Evolutionary conservation across 2,329 filamentous ascomycete species (phyloP).

Genomic region (Cladosporium halotolerans): DNA sequence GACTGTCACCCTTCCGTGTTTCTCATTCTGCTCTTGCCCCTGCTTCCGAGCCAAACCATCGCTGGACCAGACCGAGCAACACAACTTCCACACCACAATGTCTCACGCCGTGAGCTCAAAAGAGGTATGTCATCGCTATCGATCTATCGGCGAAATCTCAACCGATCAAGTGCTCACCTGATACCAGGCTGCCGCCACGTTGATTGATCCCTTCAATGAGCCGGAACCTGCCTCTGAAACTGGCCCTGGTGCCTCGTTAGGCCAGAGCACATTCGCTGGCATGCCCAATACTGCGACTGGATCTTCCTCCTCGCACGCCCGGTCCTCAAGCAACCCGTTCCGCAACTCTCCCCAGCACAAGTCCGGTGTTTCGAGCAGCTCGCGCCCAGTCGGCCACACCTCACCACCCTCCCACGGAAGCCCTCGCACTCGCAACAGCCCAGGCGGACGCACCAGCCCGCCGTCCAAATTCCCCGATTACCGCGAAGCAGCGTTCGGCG

Average conservation of each 20-base stretch:
- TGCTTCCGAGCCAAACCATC: neutral
- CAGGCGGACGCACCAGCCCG: slow-evolving; percentile 2
- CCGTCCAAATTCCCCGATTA: slow-evolving; percentile 40
- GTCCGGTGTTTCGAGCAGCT: neutral
- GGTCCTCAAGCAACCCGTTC: slow-evolving; percentile 39
- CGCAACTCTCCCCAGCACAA: slow-evolving; percentile 13
- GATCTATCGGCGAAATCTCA: neutral
- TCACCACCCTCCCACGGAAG: neutral
- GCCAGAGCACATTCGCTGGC: slow-evolving; percentile 38
- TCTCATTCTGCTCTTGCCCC: neutral
- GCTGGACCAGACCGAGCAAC: no score
- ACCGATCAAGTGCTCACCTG: slow-evolving; percentile 14
- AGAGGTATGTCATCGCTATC: neutral
- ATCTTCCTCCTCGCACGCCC: slow-evolving; percentile 2
- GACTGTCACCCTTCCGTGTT: no score
- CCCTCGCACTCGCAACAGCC: slow-evolving; percentile 6
- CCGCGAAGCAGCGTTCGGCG: slow-evolving; percentile 32
- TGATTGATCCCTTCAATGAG: slow-evolving; percentile 63
- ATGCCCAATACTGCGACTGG: slow-evolving; percentile 28
- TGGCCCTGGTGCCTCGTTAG: slow-evolving; percentile 55
- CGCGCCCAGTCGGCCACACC: slow-evolving; percentile 1
- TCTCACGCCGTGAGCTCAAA: slow-evolving; percentile 4
- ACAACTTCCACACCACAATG: neutral
- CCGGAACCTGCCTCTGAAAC: slow-evolving; percentile 63
- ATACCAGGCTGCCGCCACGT: slow-evolving; percentile 55